Evolutionary conservation across 305 asterid species (phyloP).

Genomic region (Rubia peregrina): DNA sequence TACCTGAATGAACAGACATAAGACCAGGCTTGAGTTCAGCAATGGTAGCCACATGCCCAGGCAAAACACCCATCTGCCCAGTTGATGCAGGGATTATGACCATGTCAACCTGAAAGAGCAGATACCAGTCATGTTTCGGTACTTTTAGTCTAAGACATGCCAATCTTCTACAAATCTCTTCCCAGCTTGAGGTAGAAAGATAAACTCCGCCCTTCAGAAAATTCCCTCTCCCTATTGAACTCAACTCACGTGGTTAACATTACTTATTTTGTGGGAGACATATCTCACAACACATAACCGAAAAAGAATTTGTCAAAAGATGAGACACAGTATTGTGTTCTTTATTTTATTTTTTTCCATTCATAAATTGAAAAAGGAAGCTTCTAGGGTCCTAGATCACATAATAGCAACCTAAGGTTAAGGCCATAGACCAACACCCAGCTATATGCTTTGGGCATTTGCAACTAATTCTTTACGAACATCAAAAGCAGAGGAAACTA

Average conservation of each 20-base stretch:
- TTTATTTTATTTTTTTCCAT: background rate
- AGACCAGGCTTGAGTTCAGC: conserved; percentile 83
- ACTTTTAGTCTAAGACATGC: background rate
- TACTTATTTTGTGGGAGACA: no score
- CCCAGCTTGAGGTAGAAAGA: no score
- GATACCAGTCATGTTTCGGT: background rate
- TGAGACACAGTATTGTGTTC: no score
- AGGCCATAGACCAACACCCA: background rate
- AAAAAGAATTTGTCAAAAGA: background rate
- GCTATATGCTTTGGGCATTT: background rate
- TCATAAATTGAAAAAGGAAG: background rate
- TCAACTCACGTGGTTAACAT: no score
- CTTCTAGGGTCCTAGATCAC: background rate
- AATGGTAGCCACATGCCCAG: conserved; percentile 85
- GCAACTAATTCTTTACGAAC: background rate
- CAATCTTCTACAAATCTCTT: background rate
- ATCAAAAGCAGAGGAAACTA: background rate
- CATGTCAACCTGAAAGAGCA: conserved; percentile 69
- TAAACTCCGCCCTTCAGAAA: no score
- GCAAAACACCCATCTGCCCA: conserved; percentile 96
- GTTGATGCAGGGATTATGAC: conserved; percentile 84
- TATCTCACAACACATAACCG: background rate
- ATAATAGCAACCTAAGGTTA: background rate
- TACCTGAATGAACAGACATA: conserved; percentile 72
- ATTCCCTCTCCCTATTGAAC: no score